These are phyloP conservation scores for Coemansia furcata DNA, from an alignment of 192 early-diverging fungal species.

Conservation along the genomic window DNA sequence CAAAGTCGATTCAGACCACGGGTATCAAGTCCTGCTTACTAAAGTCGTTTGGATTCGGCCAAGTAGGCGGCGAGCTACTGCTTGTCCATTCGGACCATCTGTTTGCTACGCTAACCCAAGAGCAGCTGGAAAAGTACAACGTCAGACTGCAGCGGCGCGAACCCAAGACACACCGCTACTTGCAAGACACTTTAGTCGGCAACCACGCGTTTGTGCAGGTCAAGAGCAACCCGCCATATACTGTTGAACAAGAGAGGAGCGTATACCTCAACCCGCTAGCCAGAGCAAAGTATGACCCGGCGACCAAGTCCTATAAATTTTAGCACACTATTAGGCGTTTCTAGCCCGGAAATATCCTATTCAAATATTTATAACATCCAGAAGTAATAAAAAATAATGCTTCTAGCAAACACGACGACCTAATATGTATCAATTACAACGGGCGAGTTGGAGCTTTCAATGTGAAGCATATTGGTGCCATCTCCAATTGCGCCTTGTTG, in stretches of 20 bases:
- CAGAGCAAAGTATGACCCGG: conserved; percentile 84
- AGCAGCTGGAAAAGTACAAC: conserved; percentile 70
- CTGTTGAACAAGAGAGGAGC: conserved; percentile 69
- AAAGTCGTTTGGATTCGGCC: conserved; percentile 92
- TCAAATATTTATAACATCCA: too few relatives aligned
- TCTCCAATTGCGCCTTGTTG: conserved; percentile 20
- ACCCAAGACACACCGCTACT: conserved; percentile 81
- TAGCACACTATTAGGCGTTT: conserved; percentile 46
- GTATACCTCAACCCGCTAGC: conserved; percentile 89
- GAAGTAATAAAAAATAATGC: too few relatives aligned
- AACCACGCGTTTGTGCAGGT: conserved; percentile 78
- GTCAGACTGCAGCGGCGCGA: conserved; percentile 68
- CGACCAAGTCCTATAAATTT: conserved; percentile 37
- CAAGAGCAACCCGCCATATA: conserved; percentile 86
- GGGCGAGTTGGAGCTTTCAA: conserved; percentile 24
- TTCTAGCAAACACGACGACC: conserved; percentile 9
- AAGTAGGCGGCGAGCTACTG: conserved; percentile 68
- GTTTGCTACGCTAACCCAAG: conserved; percentile 63
- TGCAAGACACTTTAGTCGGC: conserved; percentile 85
- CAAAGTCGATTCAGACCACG: conserved; percentile 79
- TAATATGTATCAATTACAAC: conserved; percentile 9
- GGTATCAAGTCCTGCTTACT: conserved; percentile 86
- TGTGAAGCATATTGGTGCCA: conserved; percentile 6
- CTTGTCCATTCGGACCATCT: conserved; percentile 42
- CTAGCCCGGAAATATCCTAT: too few relatives aligned